These are phyloP conservation scores for Backusella sp. DNA, from an alignment of 192 early-diverging fungal species.

Conservation along the genomic window DNA sequence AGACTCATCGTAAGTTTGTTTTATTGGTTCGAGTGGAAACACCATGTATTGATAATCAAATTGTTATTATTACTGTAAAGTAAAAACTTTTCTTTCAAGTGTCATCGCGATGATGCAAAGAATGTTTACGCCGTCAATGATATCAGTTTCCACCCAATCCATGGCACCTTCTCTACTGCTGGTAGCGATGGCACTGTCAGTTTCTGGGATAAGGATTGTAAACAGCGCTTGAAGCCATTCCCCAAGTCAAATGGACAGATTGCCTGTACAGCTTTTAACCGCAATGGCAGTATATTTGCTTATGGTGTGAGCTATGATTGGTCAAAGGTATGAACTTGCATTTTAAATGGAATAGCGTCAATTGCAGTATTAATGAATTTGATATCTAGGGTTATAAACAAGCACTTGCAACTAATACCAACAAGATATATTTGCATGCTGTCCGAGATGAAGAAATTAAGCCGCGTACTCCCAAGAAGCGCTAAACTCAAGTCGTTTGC, in stretches of 20 bases:
- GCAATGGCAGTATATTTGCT: conserved; percentile 86
- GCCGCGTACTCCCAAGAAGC: conserved; percentile 57
- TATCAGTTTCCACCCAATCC: conserved; percentile 75
- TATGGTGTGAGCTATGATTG: conserved; percentile 91
- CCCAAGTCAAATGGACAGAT: conserved; percentile 65
- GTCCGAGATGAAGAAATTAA: conserved; percentile 80
- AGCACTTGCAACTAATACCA: conserved; percentile 53
- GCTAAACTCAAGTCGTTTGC: conserved; percentile 9
- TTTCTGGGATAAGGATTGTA: conserved; percentile 97
- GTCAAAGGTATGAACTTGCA: conserved; percentile 53
- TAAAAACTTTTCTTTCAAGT: conserved; percentile 90
- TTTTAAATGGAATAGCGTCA: neutral
- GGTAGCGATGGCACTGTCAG: conserved; percentile 84
- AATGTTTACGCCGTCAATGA: conserved; percentile 69
- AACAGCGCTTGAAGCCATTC: conserved; percentile 80
- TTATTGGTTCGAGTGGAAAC: neutral
- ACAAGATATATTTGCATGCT: conserved; percentile 80
- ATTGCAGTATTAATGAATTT: conserved; percentile 6
- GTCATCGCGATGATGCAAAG: conserved; percentile 78
- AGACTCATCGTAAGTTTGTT: conserved; percentile 45
- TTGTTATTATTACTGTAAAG: conserved; percentile 25
- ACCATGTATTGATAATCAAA: neutral
- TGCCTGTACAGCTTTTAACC: conserved; percentile 68
- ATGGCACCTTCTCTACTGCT: conserved; percentile 88
- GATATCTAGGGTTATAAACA: conserved; percentile 66